These are phyloP conservation scores for Antitrichia curtipendula DNA, from an alignment of 225 moss, liverwort and hornwort species.

Conservation along the genomic window DNA sequence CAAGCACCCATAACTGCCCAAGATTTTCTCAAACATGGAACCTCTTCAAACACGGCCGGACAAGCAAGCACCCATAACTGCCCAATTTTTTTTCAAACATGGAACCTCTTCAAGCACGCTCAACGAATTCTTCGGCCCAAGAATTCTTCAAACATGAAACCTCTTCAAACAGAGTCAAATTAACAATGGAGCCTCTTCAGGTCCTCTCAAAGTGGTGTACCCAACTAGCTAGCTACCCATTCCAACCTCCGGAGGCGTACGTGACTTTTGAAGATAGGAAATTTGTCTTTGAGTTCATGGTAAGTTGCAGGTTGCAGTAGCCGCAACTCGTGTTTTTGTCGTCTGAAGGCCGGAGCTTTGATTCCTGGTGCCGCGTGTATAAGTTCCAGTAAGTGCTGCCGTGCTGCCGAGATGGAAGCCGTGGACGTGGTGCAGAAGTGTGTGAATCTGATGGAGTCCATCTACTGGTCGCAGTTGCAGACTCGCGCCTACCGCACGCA, in stretches of 20 bases:
- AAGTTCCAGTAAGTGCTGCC: neutral
- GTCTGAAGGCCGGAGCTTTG: neutral
- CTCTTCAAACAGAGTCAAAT: neutral
- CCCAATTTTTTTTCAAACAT: neutral
- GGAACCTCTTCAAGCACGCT: neutral
- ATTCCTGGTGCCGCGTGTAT: neutral
- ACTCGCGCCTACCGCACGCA: constrained; percentile 70
- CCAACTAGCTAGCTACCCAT: neutral
- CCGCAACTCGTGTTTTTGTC: neutral
- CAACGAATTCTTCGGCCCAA: neutral
- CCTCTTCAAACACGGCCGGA: neutral
- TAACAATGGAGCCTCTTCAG: neutral
- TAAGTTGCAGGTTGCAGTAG: neutral
- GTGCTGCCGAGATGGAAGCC: constrained; percentile 25
- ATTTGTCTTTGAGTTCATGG: neutral
- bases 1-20: neutral
- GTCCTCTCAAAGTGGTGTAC: neutral
- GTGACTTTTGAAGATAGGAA: neutral
- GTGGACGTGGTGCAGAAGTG: constrained; percentile 67
- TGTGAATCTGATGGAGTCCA: constrained; percentile 67
- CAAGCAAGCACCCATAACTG: neutral
- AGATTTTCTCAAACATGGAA: neutral
- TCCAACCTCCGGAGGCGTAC: neutral
- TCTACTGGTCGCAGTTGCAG: constrained; percentile 48
- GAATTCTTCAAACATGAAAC: neutral